Evolutionary conservation across 257 asterid species (phyloP).

Genomic region (Nicotiana obtusifolia): DNA sequence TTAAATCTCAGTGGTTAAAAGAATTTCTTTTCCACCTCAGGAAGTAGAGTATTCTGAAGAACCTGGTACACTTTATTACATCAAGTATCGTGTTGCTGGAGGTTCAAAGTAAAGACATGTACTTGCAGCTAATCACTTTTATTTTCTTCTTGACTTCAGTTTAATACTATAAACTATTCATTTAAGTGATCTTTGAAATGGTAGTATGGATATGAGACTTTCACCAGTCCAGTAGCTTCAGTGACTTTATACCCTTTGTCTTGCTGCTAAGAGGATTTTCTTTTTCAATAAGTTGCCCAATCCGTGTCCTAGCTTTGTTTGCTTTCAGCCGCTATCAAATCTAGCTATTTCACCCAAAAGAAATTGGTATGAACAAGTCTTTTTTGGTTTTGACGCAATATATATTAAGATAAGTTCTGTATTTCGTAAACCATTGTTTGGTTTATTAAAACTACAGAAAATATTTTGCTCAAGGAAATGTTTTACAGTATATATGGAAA

Average conservation of each 20-base stretch:
- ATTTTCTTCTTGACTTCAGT: not conserved
- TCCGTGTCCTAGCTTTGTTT: not conserved
- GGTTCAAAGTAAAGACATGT: slow-evolving; percentile 62
- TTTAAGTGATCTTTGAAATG: not conserved
- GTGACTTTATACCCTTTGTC: not conserved
- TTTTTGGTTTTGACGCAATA: not conserved
- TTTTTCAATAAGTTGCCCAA: not conserved
- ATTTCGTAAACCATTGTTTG: not conserved
- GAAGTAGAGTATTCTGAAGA: slow-evolving; percentile 98
- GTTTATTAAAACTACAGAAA: not conserved
- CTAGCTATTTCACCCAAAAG: not conserved
- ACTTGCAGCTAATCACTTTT: not conserved
- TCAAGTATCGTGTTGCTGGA: slow-evolving; percentile 99
- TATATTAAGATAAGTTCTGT: not conserved
- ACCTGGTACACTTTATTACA: slow-evolving; percentile 84
- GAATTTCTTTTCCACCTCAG: slow-evolving; percentile 28
- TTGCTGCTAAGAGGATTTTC: not conserved
- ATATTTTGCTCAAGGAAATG: not conserved
- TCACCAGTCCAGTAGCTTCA: not conserved
- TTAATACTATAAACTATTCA: not conserved
- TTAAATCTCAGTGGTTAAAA: not conserved
- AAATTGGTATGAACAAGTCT: not conserved
- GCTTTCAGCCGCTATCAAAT: not conserved
- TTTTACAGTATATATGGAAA: not conserved
- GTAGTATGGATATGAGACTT: not conserved